A percentile compares a stretch with the other conserved stretches of the same genome.
These are phyloP conservation scores for Pouteria glomerata DNA, from an alignment of 148 eudicot genomes.

Conservation along the genomic window DNA sequence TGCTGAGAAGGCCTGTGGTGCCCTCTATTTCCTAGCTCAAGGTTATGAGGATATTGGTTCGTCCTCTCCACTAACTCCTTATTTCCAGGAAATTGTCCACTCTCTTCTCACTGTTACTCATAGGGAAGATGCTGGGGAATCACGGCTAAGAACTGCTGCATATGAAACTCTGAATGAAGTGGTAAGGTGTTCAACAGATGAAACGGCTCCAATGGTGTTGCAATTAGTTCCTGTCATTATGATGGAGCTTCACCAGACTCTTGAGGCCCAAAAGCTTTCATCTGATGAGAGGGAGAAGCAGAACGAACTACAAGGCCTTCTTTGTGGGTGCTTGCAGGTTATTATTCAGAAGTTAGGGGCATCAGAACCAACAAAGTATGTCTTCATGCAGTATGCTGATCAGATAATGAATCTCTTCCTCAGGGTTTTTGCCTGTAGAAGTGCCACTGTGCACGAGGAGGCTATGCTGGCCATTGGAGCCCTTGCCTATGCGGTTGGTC, in stretches of 20 bases:
- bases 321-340: conserved; percentile 93
- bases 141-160: conserved; percentile 79
- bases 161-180: conserved; percentile 93
- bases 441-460: conserved; percentile 91
- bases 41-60: conserved; percentile 77
- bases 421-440: conserved; percentile 77
- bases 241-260: conserved; percentile 87
- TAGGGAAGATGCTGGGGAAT: conserved; percentile 89
- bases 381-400: conserved; percentile 73
- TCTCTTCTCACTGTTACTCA: conserved; percentile 78
- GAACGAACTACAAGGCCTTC: conserved; percentile 84
- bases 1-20: conserved; percentile 96
- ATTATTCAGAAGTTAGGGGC: conserved; percentile 84
- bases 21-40: conserved; percentile 91
- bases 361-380: conserved; percentile 60
- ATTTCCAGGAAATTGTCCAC: conserved; percentile 78
- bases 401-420: conserved; percentile 79
- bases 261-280: conserved; percentile 71
- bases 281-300: conserved; percentile 77
- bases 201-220: conserved; percentile 74
- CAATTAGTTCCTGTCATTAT: conserved; percentile 79
- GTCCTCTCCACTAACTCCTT: conserved; percentile 74
- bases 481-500: conserved; percentile 77
- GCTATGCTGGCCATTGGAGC: conserved; percentile 97
- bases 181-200: conserved; percentile 91